Conservation (phyloP, 331 rosid species). For the Rhamnella rubrinervis region DNA sequence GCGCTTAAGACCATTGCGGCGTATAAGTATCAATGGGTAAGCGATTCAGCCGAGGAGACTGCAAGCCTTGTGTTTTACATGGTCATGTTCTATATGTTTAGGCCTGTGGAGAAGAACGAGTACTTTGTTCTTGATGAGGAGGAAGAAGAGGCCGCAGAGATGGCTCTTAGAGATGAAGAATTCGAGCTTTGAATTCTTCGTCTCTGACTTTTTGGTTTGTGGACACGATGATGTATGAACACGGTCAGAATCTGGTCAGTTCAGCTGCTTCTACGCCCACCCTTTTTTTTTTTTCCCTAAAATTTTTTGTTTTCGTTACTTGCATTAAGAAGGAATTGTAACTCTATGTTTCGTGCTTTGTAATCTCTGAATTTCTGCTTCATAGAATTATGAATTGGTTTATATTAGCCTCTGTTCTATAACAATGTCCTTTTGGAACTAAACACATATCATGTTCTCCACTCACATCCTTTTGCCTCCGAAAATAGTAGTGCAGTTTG, state of each 20-base stretch:
- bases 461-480: too few species aligned
- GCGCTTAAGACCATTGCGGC: constrained; percentile 91
- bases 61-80: constrained; percentile 68
- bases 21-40: constrained; percentile 88
- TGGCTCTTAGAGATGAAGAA: constrained; percentile 83
- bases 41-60: constrained; percentile 86
- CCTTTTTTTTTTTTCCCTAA: constrained; percentile 15
- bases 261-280: constrained; percentile 27
- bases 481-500: too few species aligned
- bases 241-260: constrained; percentile 29
- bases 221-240: not conserved
- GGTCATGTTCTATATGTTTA: constrained; percentile 80
- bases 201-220: too few species aligned
- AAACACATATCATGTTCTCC: too few species aligned
- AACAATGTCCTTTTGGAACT: too few species aligned
- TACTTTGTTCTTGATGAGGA: constrained; percentile 78
- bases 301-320: not conserved
- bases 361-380: constrained; percentile 20
- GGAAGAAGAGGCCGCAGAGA: constrained; percentile 90
- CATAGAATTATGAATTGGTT: constrained; percentile 15
- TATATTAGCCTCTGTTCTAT: too few species aligned
- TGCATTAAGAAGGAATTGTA: constrained; percentile 40
- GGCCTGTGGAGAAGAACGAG: constrained; percentile 74
- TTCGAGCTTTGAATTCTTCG: constrained; percentile 67
- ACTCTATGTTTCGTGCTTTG: constrained; percentile 22